A percentile compares a stretch with the other conserved stretches of the same genome.
Evolutionary conservation across 2,329 filamentous ascomycete genomes (phyloP).

Genomic region (Colletotrichum chlorophyti): DNA sequence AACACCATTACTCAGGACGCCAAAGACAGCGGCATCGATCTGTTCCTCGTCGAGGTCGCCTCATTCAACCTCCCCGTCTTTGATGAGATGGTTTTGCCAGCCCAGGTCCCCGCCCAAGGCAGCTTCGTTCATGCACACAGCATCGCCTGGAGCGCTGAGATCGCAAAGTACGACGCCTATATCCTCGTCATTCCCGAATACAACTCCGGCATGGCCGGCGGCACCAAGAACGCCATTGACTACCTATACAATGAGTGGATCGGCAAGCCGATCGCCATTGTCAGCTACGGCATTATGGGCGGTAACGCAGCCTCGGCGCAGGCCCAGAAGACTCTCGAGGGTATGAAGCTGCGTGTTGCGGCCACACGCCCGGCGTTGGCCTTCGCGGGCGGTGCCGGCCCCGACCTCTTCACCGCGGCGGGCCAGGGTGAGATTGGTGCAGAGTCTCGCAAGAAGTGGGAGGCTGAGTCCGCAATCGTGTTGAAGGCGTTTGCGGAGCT

Average conservation of each 20-base stretch:
- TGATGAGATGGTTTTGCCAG: constrained; percentile 49
- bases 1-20: constrained; percentile 34
- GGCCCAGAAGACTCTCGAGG: constrained; percentile 35
- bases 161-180: constrained; percentile 45
- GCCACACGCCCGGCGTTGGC: constrained; percentile 39
- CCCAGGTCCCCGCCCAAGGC: constrained; percentile 41
- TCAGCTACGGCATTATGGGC: constrained; percentile 60
- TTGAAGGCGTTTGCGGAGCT: constrained; percentile 35
- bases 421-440: constrained; percentile 33
- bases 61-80: constrained; percentile 51
- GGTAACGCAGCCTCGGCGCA: constrained; percentile 39
- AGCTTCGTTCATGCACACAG: constrained; percentile 49
- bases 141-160: constrained; percentile 51
- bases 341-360: constrained; percentile 39
- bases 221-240: constrained; percentile 68
- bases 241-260: constrained; percentile 66
- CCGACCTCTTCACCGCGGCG: constrained; percentile 32
- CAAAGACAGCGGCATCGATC: constrained; percentile 26
- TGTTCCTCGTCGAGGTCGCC: constrained; percentile 43
- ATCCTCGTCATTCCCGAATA: constrained; percentile 61
- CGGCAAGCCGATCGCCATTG: constrained; percentile 58
- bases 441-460: constrained; percentile 33
- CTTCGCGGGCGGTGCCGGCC: constrained; percentile 32
- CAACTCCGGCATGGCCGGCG: constrained; percentile 61
- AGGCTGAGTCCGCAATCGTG: constrained; percentile 27